Base-by-base conservation (phyloP, 2,329 filamentous ascomycete genomes). In the Penicillium sclerotigenum region DNA sequence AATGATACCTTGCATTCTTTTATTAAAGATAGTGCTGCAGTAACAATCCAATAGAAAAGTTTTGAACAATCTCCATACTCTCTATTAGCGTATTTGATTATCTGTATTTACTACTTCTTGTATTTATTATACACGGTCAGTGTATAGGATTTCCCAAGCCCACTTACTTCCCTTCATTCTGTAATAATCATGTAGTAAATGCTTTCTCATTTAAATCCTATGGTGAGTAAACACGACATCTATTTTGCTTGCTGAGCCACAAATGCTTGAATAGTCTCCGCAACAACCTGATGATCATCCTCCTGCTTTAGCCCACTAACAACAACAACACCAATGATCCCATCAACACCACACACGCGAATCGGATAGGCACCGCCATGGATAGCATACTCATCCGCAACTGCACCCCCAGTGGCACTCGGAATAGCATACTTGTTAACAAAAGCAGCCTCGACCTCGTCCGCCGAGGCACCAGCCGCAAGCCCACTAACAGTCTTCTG, bases 311-410 rank as follows among this genome's bases (percentile, higher is more conserved):
- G 71, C 5, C 89, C 90, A 67, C 85, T 88, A 1, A 93, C 87
- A 18, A 91, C 84, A 24, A 91, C 84, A 1, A 90, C 86, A 0
- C 83, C 89, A 9, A 91, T 85, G 3, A 91, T 75, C 0, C 89
- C 89, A 74, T 92, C 89, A 1, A 92, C 87, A 0, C 87, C 87
- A 51, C 77, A 76, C 7, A 93, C 89, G 8, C 84, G 80, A 31
- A 93, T 81, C 0, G 90, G 90, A 60, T 90, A 84, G 0, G 81
- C 90, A 22, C 90, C 90, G 0, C 90, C 90, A 71, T 92, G 88
- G 59, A 91, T 88, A 1, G 89, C 89, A 76, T 89, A 93, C 31
- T 83, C 77, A 52, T 80, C 79, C 2, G 80, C 81, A 20, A 68
- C 65, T 9, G 63, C 65, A 2, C 70, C 69, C 16, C 79, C 78